Percentiles rank a stretch among this genome's conserved stretches.
These are phyloP conservation scores for Coemansia sp. DNA, from an alignment of 192 early-diverging fungal genomes.

Conservation along the genomic window DNA sequence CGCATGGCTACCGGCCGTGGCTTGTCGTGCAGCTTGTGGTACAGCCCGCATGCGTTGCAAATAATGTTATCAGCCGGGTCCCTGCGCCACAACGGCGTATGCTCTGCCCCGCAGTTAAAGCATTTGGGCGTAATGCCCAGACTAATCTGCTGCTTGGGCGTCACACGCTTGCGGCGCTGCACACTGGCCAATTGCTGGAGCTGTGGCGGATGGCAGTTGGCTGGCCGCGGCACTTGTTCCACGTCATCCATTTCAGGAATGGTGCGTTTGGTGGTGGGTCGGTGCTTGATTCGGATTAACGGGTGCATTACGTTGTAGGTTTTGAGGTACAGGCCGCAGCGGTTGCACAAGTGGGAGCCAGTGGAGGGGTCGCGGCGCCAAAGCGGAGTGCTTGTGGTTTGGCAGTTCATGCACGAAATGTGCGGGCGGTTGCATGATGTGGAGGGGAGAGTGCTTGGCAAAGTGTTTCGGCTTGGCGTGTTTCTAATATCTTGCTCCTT, in stretches of 20 bases:
- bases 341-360: constrained; percentile 77
- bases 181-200: constrained; percentile 17
- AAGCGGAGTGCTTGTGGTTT: constrained; percentile 74
- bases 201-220: constrained; percentile 40
- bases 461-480: too few species aligned
- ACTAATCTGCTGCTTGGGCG: constrained; percentile 55
- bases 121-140: constrained; percentile 58
- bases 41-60: constrained; percentile 97
- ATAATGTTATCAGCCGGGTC: constrained; percentile 84
- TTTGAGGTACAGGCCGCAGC: constrained; percentile 63
- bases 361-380: constrained; percentile 69
- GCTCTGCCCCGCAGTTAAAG: constrained; percentile 80
- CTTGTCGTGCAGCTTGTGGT: constrained; percentile 90
- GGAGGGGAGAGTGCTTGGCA: too few species aligned
- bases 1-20: constrained; percentile 85
- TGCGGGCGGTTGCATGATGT: too few species aligned
- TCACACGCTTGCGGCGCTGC: constrained; percentile 29
- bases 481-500: too few species aligned
- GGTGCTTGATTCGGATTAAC: constrained; percentile 39
- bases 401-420: constrained; percentile 69
- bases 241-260: constrained; percentile 60
- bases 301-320: constrained; percentile 56
- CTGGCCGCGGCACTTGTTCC: constrained; percentile 58
- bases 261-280: constrained; percentile 11
- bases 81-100: constrained; percentile 96